Evolutionary conservation across 2,329 filamentous ascomycete genomes (phyloP), one percentile per base, ranked within the genome.

Genomic region (Stachybotrys chlorohalonatus): DNA sequence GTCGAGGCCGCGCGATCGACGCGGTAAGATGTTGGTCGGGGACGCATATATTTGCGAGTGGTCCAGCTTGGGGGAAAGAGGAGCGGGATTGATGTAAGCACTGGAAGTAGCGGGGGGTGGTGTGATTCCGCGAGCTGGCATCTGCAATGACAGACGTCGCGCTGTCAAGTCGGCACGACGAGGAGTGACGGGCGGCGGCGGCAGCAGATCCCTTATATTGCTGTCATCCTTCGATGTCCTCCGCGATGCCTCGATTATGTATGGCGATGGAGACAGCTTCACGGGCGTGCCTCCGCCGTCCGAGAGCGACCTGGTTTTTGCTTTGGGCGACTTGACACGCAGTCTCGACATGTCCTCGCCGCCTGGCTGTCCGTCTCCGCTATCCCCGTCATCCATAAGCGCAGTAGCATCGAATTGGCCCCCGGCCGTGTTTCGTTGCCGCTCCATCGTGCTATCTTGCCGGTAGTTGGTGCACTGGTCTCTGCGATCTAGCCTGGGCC

Each of bases 1-100:
- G 72, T 97, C 93, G 57, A 96, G 78, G 48, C 93, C 93, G 54
- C 93, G 84, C 32, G 92, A 96, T 57, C 92, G 86, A 59, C 93
- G 84, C 16, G 93, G 93, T 7, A 97, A 80, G 50, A 95, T 88
- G 53, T 92, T 95, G 31, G 89, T 87, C 2, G 92, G 91, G 1
- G 90, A 93, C 47, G 88, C 87, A 74, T 95, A 96, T 51, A 86
- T 90, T 61, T 91, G 88, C 17, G 87, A 86, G 54, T 89, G 81
- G 69, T 96, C 91, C 59, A 94, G 81, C 68, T 95, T 91, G 15
- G 92, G 91, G 2, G 90, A 95, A 56, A 93, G 78, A 62, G 91
- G 90, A 31, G 74, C 73, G n/a, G 84, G 75, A 64, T 81, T 85
- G 52, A 68, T 67, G 55, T 69, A 68, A n/a, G 66, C 60, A 57